These are phyloP conservation scores for Saccharum hybrid DNA, from an alignment of 202 grass and related monocot species.

Conservation along the genomic window DNA sequence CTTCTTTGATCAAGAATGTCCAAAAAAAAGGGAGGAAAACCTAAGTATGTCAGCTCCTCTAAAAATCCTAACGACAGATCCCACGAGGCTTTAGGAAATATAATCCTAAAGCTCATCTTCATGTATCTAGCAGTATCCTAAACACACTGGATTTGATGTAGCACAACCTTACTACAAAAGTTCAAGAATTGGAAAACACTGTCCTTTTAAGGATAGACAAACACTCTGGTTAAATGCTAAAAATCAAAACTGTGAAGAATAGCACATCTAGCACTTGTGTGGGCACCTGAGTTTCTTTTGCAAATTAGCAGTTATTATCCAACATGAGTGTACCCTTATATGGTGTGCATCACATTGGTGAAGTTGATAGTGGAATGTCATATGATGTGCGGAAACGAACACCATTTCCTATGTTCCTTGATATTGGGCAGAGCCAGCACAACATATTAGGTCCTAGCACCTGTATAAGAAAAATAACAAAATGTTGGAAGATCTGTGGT, in stretches of 20 bases:
- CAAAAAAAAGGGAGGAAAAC: conserved; percentile 3
- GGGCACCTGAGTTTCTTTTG: conserved; percentile 20
- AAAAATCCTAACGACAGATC: background rate
- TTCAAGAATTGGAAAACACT: conserved; percentile 29
- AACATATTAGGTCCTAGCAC: conserved; percentile 77
- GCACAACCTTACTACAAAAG: conserved; percentile 17
- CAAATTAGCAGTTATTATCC: conserved; percentile 29
- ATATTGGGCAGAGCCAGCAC: conserved; percentile 73
- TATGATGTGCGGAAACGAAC: conserved; percentile 80
- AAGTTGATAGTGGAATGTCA: conserved; percentile 60
- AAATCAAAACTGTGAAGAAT: conserved; percentile 19
- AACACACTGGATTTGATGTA: conserved; percentile 2
- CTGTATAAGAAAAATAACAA: conserved; percentile 42
- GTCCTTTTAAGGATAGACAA: conserved; percentile 20
- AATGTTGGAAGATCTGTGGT: background rate
- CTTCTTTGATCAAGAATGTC: conserved; percentile 34
- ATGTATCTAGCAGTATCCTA: conserved; percentile 38
- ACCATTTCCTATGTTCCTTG: conserved; percentile 65
- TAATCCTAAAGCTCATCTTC: conserved; percentile 21
- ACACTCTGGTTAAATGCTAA: conserved; percentile 14
- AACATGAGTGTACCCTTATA: background rate
- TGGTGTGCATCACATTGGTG: conserved; percentile 47
- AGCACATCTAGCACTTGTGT: background rate
- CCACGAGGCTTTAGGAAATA: conserved; percentile 13
- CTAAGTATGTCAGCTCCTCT: conserved; percentile 38